Base-by-base conservation (phyloP, 768 basidiomycete genomes). In the Lentinula raphanica region DNA sequence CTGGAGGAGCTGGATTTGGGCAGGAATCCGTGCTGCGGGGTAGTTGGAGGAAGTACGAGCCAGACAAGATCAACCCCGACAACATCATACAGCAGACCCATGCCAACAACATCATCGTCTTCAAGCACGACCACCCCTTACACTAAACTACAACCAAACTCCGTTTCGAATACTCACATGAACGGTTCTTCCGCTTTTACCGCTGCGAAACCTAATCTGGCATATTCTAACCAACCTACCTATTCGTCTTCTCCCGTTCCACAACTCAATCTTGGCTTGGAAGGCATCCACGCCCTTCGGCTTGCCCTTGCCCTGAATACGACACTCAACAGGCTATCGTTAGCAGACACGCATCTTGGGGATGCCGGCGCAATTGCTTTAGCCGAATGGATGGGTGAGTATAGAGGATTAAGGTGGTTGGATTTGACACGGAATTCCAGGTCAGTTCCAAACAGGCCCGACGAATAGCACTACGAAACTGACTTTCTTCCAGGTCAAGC, bases 331-430 rank as follows among this genome's bases (percentile, higher is more conserved):
- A 86, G 97, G 1, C 75, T 99, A 44, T 98, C 97, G 76, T 81
- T 98, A 21, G 89, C 92, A 6, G 84, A 87, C 2, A 97, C 95
- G 0, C 76, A 77, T 3, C 81, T 98, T 66, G 82, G 83, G 0
- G 89, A 91, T 0, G 76, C 86, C 0, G 94, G 94, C 1, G 95
- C 96, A 0, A 98, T 98, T 61, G 89, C 93, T 0, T 81, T 98
- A 1, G 97, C 96, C 2, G 96, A 98, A 69, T 98, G 97, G 75
- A 82, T 98, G 0, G 94, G 95, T 0, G 95, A 98, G 69, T 87
- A 91, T 0, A 81, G 79, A 17, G 89, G 88, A 0, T 78, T 99
- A 4, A 78, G 98, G 0, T 95, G 98, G 69, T 85, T 99, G 55
- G 97, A 98, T 71, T 73, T 97, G 28, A 97, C 94, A 0, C 74